Evolutionary conservation across 2,329 filamentous ascomycete genomes (phyloP).

Genomic region (Fusarium dimerum): DNA sequence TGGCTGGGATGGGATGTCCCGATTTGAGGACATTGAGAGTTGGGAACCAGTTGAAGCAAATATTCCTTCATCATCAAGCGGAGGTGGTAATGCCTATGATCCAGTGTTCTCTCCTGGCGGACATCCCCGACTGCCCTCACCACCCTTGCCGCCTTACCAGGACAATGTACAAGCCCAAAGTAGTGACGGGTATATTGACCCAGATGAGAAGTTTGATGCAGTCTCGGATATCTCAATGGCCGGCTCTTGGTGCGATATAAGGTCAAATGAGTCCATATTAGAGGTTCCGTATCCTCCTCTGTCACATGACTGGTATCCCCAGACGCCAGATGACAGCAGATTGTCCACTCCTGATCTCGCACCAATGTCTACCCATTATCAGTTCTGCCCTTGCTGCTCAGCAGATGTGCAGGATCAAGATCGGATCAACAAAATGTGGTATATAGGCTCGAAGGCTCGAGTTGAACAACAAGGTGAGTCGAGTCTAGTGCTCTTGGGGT

Average conservation of each 20-base stretch:
- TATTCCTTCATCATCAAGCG: neutral
- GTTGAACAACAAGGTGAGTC: conserved; percentile 27
- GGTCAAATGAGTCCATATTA: neutral
- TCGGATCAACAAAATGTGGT: conserved; percentile 22
- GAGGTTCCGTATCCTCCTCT: conserved; percentile 2
- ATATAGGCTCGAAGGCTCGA: conserved; percentile 20
- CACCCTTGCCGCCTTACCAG: neutral
- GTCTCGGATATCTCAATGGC: conserved; percentile 4
- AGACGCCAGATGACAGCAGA: conserved; percentile 16
- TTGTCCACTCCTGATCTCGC: conserved; percentile 25
- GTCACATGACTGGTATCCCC: conserved; percentile 12
- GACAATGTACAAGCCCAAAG: neutral
- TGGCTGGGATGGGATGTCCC: neutral
- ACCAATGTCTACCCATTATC: conserved; percentile 23
- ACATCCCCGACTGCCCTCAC: neutral
- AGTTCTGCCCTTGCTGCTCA: conserved; percentile 24
- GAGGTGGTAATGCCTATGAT: neutral
- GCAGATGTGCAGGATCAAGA: conserved; percentile 12
- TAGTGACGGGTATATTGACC: no score
- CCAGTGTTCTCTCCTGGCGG: neutral
- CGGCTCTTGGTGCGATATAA: conserved; percentile 23
- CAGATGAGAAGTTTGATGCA: neutral
- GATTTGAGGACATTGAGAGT: neutral
- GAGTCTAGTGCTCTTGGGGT: neutral
- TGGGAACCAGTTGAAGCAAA: neutral